Evolutionary conservation across 768 basidiomycete genomes (phyloP).

Genomic region (Mycena chlorophos): DNA sequence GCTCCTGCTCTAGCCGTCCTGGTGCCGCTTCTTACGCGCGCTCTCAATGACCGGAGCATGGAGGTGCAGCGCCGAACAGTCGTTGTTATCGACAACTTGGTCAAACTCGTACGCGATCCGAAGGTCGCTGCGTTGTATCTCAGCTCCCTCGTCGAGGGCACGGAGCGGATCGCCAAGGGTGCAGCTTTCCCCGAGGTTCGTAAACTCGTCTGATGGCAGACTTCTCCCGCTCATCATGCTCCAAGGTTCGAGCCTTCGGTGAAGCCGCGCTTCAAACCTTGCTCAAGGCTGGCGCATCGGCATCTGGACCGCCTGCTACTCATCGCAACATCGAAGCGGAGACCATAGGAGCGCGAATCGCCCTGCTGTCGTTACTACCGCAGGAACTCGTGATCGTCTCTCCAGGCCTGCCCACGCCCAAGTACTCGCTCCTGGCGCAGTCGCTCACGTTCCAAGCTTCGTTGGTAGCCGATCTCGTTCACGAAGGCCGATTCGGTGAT

Average conservation of each 20-base stretch:
- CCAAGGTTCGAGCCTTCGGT: slow-evolving; percentile 86
- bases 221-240: slow-evolving; percentile 4
- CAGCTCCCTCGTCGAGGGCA: slow-evolving; percentile 84
- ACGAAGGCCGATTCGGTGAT: slow-evolving; percentile 56
- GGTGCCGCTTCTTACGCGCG: slow-evolving; percentile 87
- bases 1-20: slow-evolving; percentile 95
- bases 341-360: slow-evolving; percentile 52
- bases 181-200: slow-evolving; percentile 94
- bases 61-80: slow-evolving; percentile 94
- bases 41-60: slow-evolving; percentile 93
- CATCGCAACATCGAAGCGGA: slow-evolving; percentile 71
- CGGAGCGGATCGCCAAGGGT: slow-evolving; percentile 83
- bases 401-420: slow-evolving; percentile 50
- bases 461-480: slow-evolving; percentile 76
- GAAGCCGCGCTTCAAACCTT: slow-evolving; percentile 80
- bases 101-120: slow-evolving; percentile 93
- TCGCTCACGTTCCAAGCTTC: slow-evolving; percentile 73
- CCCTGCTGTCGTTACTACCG: slow-evolving; percentile 63
- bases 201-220: slow-evolving; percentile 18
- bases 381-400: slow-evolving; percentile 44
- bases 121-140: slow-evolving; percentile 88
- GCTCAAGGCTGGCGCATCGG: slow-evolving; percentile 80
- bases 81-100: slow-evolving; percentile 92
- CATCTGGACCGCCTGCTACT: slow-evolving; percentile 63
- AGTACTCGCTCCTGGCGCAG: slow-evolving; percentile 56